Base-by-base conservation (phyloP, 345 rosid species). In the Euphorbia peplus region DNA sequence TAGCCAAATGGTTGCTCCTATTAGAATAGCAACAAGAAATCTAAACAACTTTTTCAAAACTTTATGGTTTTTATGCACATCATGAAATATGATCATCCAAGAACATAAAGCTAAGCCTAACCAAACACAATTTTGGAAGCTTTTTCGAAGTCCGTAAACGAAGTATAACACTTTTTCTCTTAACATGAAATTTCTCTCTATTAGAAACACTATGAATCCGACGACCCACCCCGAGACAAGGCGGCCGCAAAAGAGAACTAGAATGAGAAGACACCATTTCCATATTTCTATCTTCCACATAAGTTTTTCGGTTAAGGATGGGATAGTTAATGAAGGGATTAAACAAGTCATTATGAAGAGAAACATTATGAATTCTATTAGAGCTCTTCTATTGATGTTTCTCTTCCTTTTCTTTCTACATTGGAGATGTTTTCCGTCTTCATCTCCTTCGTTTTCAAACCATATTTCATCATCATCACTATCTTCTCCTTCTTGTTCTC, bases 1-100 rank as follows among this genome's bases (percentile, higher is more conserved):
- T 10, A 86, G 64, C 90, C 90, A 86, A 6, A 86, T 73, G 0
- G 86, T 84, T 1, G 90, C 87, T 2, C 82, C 88, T 0, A 80
- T 22, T 0, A 87, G 71, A 16, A 83, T 67, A 1, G 91, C 82
- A 0, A 83, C 66, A 0, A 87, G 77, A 10, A 60, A 70, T 1
- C 74, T 76, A 44, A 81, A 79, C 0, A 75, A 13, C 63, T 67
- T 74, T 60, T 68, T 72, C 0, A 84, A 55, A 16, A 81, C 72
- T 1, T 64, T 58, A 57, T 84, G 71, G 15, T 70, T 71, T 28
- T 81, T 76, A 67, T 72, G 85, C 55, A 73, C 76, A 15, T 68
- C 78, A 11, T 70, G 70, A 65, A 75, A 78, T 69, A 73, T 73
- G 41, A 71, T 26, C 42, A 68, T 70, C 85, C 85, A 82, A 4